Evolutionary conservation across 2,329 filamentous ascomycete genomes (phyloP).

Genomic region (Annulohypoxylon truncatum): DNA sequence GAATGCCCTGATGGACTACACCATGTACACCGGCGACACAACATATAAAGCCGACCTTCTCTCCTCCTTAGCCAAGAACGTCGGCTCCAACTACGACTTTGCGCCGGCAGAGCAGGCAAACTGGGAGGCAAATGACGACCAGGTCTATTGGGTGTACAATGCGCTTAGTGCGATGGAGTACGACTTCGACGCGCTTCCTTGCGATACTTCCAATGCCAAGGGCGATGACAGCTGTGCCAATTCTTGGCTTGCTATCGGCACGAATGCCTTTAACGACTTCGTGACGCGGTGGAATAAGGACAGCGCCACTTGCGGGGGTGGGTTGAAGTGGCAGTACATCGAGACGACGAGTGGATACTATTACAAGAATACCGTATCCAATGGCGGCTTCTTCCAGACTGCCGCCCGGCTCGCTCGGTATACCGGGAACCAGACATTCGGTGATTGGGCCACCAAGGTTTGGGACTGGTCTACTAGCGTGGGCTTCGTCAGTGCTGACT

Average conservation of each 20-base stretch:
- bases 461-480: constrained; percentile 60
- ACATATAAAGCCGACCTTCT: constrained; percentile 44
- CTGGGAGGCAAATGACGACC: constrained; percentile 59
- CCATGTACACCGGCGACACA: constrained; percentile 43
- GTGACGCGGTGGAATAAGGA: constrained; percentile 65
- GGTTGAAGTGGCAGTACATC: constrained; percentile 70
- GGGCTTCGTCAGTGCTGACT: constrained; percentile 54
- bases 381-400: constrained; percentile 53
- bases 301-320: constrained; percentile 61
- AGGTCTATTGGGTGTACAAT: constrained; percentile 63
- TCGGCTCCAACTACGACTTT: constrained; percentile 45
- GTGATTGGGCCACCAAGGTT: constrained; percentile 65
- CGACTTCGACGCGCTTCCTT: constrained; percentile 52
- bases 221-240: constrained; percentile 54
- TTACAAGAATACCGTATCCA: constrained; percentile 61
- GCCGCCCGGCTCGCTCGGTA: constrained; percentile 66
- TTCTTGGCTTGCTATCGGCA: constrained; percentile 61
- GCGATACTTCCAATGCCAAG: constrained; percentile 43
- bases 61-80: constrained; percentile 39
- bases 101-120: constrained; percentile 37
- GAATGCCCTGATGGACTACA: constrained; percentile 47
- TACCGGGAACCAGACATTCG: constrained; percentile 68
- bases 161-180: constrained; percentile 60
- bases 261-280: constrained; percentile 64
- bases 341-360: constrained; percentile 67